Conservation (phyloP, 2,329 filamentous ascomycete species). For the Xylaria sp. region DNA sequence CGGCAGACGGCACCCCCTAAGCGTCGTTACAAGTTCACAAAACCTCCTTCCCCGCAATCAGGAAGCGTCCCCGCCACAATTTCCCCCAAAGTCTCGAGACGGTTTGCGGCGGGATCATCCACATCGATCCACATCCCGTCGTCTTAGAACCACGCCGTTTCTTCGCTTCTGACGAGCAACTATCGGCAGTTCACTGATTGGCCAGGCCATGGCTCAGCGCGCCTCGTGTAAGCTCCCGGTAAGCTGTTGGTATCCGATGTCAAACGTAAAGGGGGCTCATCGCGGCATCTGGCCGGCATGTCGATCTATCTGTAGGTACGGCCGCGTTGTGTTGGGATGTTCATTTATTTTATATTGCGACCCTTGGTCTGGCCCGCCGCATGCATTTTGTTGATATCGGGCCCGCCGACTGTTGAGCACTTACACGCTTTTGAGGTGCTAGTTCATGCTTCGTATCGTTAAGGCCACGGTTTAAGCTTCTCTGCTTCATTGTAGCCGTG, state of each 20-base stretch:
- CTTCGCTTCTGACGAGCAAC: constrained; percentile 22
- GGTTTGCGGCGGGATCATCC: constrained; percentile 24
- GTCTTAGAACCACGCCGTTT: constrained; percentile 13
- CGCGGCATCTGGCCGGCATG: constrained; percentile 11
- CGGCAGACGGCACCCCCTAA: constrained; percentile 1
- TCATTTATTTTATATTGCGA: constrained; percentile 34
- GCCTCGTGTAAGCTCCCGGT: constrained; percentile 33
- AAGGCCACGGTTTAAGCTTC: constrained; percentile 21
- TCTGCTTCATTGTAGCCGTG: background rate
- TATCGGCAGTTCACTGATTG: constrained; percentile 42
- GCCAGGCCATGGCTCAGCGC: constrained; percentile 13
- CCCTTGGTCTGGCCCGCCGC: constrained; percentile 13
- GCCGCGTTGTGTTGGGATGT: constrained; percentile 17
- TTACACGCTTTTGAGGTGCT: constrained; percentile 18
- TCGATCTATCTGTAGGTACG: constrained; percentile 27
- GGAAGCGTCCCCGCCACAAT: constrained; percentile 27
- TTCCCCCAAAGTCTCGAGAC: constrained; percentile 2
- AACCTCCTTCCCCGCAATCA: constrained; percentile 31
- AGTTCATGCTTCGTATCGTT: constrained; percentile 24
- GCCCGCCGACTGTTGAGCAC: constrained; percentile 11
- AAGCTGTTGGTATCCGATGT: constrained; percentile 18
- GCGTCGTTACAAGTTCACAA: constrained; percentile 15
- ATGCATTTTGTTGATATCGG: constrained; percentile 11
- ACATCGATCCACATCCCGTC: constrained; percentile 25
- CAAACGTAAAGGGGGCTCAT: background rate